Conservation (phyloP, 2,329 filamentous ascomycete species). For the Rhynchosporium graminicola region DNA sequence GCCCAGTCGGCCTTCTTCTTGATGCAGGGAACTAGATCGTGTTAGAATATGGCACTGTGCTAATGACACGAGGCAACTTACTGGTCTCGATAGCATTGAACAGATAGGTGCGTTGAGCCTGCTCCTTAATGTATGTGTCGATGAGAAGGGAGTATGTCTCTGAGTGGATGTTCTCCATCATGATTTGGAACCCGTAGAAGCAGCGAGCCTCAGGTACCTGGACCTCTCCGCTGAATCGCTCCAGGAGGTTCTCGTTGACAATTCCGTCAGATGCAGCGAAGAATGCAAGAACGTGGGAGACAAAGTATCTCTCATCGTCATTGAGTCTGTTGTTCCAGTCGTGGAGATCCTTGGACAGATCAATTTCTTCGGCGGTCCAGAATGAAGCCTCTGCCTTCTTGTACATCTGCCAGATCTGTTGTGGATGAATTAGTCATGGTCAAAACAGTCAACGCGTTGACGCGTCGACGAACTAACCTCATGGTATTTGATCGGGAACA, state of each 20-base stretch:
- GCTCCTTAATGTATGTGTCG: slow-evolving; percentile 99
- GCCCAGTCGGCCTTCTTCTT: slow-evolving; percentile 99
- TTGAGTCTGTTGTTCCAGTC: slow-evolving; percentile 99
- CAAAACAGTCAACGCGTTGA: slow-evolving; percentile 67
- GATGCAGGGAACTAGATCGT: slow-evolving; percentile 78
- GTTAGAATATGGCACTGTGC: slow-evolving; percentile 35
- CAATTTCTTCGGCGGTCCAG: slow-evolving; percentile 99
- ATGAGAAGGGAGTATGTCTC: slow-evolving; percentile 99
- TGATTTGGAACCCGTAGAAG: slow-evolving; percentile 99
- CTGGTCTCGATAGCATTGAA: slow-evolving; percentile 99
- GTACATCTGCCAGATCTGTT: slow-evolving; percentile 99
- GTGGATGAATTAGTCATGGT: slow-evolving; percentile 44
- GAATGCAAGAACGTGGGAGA: slow-evolving; percentile 98
- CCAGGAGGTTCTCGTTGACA: slow-evolving; percentile 98
- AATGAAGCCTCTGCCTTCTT: slow-evolving; percentile 99
- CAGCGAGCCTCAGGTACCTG: slow-evolving; percentile 97
- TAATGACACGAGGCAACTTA: slow-evolving; percentile 47
- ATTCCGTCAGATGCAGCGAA: slow-evolving; percentile 99
- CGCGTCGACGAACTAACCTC: slow-evolving; percentile 69
- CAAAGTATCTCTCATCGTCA: slow-evolving; percentile 96
- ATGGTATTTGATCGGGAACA: slow-evolving; percentile 99
- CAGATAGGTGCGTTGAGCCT: slow-evolving; percentile 86
- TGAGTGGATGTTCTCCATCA: slow-evolving; percentile 99
- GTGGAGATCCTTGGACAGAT: slow-evolving; percentile 97
- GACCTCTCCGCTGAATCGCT: slow-evolving; percentile 96